phyloP scores from a whole-genome alignment of 2,329 filamentous ascomycete species.

The Daldinia eschscholtzii region DNA sequence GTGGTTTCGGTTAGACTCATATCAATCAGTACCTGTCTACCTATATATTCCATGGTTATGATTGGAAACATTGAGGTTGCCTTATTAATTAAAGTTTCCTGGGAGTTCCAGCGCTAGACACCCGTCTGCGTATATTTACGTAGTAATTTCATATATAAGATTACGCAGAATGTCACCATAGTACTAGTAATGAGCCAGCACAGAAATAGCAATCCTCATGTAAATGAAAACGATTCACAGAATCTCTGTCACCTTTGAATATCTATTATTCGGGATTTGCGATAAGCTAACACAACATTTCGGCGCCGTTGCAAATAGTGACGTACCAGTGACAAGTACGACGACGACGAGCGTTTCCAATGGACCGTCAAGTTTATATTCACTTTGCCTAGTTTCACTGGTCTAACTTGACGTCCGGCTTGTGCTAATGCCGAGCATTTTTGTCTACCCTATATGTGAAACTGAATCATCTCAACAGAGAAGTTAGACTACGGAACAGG shows the following conservation, averaged over 20 bases:
- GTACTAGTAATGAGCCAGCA: background rate
- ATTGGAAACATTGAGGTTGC: background rate
- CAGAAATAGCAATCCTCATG: background rate
- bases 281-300: conserved; percentile 27
- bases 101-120: background rate
- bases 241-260: conserved; percentile 9
- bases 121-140: background rate
- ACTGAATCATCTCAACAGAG: conserved; percentile 8
- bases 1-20: background rate
- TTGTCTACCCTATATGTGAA: background rate
- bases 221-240: conserved; percentile 15
- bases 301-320: conserved; percentile 16
- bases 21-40: background rate
- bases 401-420: conserved; percentile 14
- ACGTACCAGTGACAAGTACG: conserved; percentile 10
- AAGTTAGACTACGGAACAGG: background rate
- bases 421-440: background rate
- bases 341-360: conserved; percentile 15
- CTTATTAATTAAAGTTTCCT: background rate
- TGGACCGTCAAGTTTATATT: conserved; percentile 8
- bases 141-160: background rate
- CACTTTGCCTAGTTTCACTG: conserved; percentile 7
- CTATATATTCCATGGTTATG: background rate
- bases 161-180: background rate
- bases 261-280: background rate